Evolutionary conservation across 2,329 filamentous ascomycete species (phyloP).

Genomic region (Madurella mycetomatis): DNA sequence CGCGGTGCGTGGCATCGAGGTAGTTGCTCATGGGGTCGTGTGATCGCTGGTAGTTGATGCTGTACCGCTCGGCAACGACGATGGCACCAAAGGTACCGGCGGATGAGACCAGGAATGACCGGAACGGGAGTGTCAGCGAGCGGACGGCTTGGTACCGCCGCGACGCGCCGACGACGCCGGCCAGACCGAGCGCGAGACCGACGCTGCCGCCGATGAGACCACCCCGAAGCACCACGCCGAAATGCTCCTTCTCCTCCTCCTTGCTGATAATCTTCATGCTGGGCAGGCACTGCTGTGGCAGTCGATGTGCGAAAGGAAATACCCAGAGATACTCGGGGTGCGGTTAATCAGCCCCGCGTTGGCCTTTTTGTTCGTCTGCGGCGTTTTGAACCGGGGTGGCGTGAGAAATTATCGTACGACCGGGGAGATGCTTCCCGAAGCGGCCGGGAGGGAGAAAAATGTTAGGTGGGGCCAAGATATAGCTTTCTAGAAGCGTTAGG

Average conservation of each 20-base stretch:
- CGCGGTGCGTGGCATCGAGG: constrained; percentile 57
- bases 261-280: constrained; percentile 93
- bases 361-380: constrained; percentile 8
- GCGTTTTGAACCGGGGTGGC: not conserved
- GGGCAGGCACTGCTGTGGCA: constrained; percentile 24
- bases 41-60: constrained; percentile 60
- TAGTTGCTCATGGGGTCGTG: constrained; percentile 66
- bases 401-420: constrained; percentile 14
- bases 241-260: constrained; percentile 87
- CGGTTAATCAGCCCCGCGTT: not conserved
- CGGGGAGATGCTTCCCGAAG: not conserved
- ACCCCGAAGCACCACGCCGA: constrained; percentile 73
- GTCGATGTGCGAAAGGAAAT: not conserved
- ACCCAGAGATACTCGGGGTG: not conserved
- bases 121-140: constrained; percentile 80
- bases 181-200: constrained; percentile 63
- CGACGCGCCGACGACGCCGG: constrained; percentile 63
- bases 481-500: no score
- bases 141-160: constrained; percentile 74
- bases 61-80: constrained; percentile 73
- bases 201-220: constrained; percentile 67
- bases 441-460: no score
- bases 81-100: constrained; percentile 81
- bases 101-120: constrained; percentile 82
- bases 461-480: no score